phyloP scores from a whole-genome alignment of 2,329 filamentous ascomycete genomes.

The Dactylellina cionopaga region DNA sequence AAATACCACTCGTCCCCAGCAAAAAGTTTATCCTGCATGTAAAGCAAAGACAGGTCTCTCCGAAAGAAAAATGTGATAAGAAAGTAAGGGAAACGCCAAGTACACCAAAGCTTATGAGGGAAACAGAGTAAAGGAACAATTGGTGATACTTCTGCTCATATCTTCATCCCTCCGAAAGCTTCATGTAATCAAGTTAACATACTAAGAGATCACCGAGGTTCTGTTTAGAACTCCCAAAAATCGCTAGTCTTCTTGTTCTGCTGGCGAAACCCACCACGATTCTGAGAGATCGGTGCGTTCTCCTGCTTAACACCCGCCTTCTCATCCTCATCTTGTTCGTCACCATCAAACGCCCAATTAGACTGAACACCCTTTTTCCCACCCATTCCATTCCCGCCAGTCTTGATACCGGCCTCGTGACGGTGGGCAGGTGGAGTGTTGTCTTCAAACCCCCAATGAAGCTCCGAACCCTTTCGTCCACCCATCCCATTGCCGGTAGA shows the following conservation, averaged over 20 bases:
- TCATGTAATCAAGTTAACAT: constrained; percentile 18
- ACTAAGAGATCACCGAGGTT: background rate
- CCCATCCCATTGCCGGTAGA: constrained; percentile 75
- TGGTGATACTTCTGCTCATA: constrained; percentile 37
- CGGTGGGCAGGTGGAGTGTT: too few species aligned
- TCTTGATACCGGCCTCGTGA: constrained; percentile 65
- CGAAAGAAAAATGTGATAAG: constrained; percentile 6
- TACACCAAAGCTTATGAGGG: constrained; percentile 39
- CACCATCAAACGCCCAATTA: constrained; percentile 69
- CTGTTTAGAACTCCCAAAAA: constrained; percentile 60
- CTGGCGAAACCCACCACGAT: constrained; percentile 52
- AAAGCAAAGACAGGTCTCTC: constrained; percentile 17
- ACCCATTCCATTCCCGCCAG: constrained; percentile 74
- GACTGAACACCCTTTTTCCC: constrained; percentile 67
- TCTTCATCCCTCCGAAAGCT: constrained; percentile 44
- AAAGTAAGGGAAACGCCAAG: constrained; percentile 48
- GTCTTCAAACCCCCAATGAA: constrained; percentile 70
- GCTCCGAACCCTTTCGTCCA: constrained; percentile 66
- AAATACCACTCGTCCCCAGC: background rate
- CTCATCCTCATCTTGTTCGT: constrained; percentile 62
- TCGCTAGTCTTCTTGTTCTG: constrained; percentile 57
- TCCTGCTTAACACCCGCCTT: constrained; percentile 57
- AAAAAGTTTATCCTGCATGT: background rate
- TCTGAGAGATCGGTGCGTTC: constrained; percentile 54
- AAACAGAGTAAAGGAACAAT: constrained; percentile 20